Evolutionary conservation across 2,329 filamentous ascomycete genomes (phyloP).

Genomic region (Xylariaceae sp.): DNA sequence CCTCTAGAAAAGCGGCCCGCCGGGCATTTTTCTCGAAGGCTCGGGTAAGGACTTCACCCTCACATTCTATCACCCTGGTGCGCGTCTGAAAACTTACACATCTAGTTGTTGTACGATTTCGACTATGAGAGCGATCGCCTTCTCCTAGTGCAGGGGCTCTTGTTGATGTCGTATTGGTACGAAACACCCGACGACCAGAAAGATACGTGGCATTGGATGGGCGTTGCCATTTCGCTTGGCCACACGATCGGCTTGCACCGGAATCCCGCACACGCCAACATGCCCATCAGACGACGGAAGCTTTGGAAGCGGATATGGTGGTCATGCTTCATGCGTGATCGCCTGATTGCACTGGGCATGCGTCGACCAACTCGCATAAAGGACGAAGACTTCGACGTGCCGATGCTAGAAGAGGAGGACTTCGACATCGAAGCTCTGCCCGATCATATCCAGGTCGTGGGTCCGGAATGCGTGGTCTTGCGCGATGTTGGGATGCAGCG

Average conservation of each 20-base stretch:
- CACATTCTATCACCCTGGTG: background rate
- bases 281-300: slow-evolving; percentile 67
- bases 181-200: slow-evolving; percentile 96
- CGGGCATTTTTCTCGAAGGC: slow-evolving; percentile 87
- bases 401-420: slow-evolving; percentile 78
- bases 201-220: slow-evolving; percentile 99
- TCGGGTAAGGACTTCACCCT: slow-evolving; percentile 53
- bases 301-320: slow-evolving; percentile 97
- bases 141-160: slow-evolving; percentile 77
- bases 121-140: slow-evolving; percentile 91
- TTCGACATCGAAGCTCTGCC: slow-evolving; percentile 72
- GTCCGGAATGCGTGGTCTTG: slow-evolving; percentile 63
- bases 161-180: slow-evolving; percentile 97
- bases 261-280: slow-evolving; percentile 70
- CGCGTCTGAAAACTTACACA: slow-evolving; percentile 17
- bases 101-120: slow-evolving; percentile 80
- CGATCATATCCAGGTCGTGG: slow-evolving; percentile 62
- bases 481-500: slow-evolving; percentile 68
- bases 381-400: slow-evolving; percentile 88
- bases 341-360: slow-evolving; percentile 89
- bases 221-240: slow-evolving; percentile 84
- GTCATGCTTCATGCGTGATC: slow-evolving; percentile 94
- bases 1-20: slow-evolving; percentile 71
- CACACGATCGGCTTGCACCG: slow-evolving; percentile 92
- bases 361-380: slow-evolving; percentile 87